Evolutionary conservation across 176 grass and related monocot genomes (phyloP).

Genomic region (Musa troglodytarum): DNA sequence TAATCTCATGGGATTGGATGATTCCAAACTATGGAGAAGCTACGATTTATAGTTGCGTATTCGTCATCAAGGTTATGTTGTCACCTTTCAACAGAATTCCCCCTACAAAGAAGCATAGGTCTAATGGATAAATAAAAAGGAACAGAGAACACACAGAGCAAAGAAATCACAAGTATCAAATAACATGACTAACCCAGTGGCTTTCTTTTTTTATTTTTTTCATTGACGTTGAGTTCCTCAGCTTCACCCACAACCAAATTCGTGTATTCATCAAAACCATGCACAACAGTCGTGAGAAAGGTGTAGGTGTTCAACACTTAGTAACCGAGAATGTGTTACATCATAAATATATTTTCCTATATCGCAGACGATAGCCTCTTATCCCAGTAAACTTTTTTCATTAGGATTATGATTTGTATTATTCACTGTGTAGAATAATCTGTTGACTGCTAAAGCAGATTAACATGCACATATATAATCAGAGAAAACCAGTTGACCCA

Average conservation of each 20-base stretch:
- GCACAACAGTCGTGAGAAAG: slow-evolving; percentile 3
- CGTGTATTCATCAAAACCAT: slow-evolving; percentile 99
- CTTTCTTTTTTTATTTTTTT: slow-evolving; percentile 43
- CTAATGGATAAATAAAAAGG: slow-evolving; percentile 8
- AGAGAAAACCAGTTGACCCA: too few relatives aligned
- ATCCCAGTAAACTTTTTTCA: background rate
- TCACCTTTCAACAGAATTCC: slow-evolving; percentile 61
- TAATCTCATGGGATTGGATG: too few relatives aligned
- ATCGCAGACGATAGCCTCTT: background rate
- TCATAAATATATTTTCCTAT: background rate
- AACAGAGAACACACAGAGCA: background rate
- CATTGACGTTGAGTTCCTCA: slow-evolving; percentile 67
- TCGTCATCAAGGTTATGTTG: too few relatives aligned
- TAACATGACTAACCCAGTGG: slow-evolving; percentile 43
- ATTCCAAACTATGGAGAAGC: too few relatives aligned
- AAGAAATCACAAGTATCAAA: background rate
- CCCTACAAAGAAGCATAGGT: slow-evolving; percentile 32
- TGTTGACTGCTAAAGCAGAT: background rate
- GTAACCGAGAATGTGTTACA: too few relatives aligned
- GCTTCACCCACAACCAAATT: slow-evolving; percentile 90
- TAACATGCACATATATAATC: background rate
- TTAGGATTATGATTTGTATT: background rate
- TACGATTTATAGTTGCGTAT: too few relatives aligned
- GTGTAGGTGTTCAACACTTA: too few relatives aligned
- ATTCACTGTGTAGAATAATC: too few relatives aligned